Evolutionary conservation across 208 protist genomes (phyloP), one percentile per base, ranked within the genome.

Genomic region (Crithidia fasciculata): DNA sequence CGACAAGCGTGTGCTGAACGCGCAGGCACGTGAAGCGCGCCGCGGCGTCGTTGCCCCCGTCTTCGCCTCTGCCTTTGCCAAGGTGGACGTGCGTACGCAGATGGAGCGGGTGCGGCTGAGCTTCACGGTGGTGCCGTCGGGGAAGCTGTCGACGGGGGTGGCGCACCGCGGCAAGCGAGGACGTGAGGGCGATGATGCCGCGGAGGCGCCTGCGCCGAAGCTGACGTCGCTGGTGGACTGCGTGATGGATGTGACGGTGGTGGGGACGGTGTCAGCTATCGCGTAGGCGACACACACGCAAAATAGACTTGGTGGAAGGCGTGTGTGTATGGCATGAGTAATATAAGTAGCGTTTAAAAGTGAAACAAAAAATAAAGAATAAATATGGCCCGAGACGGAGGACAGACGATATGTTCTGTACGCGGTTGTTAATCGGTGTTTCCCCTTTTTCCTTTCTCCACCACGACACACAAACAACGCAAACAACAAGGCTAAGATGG

Each of bases 61-160:
- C 12, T 74, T 64, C 7, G n/a, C 63, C 8, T 79, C 69, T 16
- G 55, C 76, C 41, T 88, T 87, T 55, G 74, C 76, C 5, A 80
- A 74, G 56, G 58, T 87, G 12, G 78, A 89, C 44, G 47, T 89
- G 36, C 79, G 81, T 28, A 79, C 87, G 43, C 85, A 90, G 73
- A 75, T 87, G 85, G 85, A 93, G 82, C 63, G 70, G 19, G 79
- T 93, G 61, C 78, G 78, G 57, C 80, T 91, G 39, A 78, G 81
- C 43, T 81, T 87, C 36, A 85, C 81, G 56, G 80, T 94, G 43
- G 80, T 75, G n/a, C 84, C 87, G 41, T 77, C 83, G 47, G 57
- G 68, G 13, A 56, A 19, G 55, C 15, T 73, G 47, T 64, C 68
- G 5, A 61, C 55, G 8, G 55, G 55, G 4, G 43, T 16, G 2